These are phyloP conservation scores for Dryadomyces quercus-mongolicae DNA, from an alignment of 2,329 filamentous ascomycete species.

Conservation along the genomic window DNA sequence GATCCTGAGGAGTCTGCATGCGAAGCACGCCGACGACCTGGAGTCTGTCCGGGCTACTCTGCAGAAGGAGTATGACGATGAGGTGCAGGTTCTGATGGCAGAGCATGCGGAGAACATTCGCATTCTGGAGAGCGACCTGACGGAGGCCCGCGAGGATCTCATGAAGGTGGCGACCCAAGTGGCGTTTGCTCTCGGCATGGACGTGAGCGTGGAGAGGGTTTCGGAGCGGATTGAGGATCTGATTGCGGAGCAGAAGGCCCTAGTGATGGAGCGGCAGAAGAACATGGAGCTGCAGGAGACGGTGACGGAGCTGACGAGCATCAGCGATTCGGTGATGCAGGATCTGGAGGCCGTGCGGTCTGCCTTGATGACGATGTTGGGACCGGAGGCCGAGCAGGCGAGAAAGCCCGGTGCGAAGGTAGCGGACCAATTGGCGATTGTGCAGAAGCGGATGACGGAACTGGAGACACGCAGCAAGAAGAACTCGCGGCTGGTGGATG, in stretches of 20 bases:
- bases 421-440: conserved; percentile 42
- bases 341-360: conserved; percentile 51
- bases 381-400: conserved; percentile 32
- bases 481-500: conserved; percentile 82
- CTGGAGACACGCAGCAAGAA: conserved; percentile 67
- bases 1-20: conserved; percentile 34
- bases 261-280: conserved; percentile 47
- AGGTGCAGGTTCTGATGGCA: conserved; percentile 44
- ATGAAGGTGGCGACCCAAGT: conserved; percentile 53
- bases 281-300: conserved; percentile 42
- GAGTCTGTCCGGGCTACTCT: conserved; percentile 33
- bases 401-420: conserved; percentile 34
- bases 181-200: conserved; percentile 44
- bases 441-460: conserved; percentile 55
- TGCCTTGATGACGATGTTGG: conserved; percentile 39
- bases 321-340: conserved; percentile 46
- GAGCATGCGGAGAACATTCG: conserved; percentile 46
- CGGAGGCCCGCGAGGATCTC: conserved; percentile 53
- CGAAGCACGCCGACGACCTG: conserved; percentile 37
- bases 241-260: conserved; percentile 44
- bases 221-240: conserved; percentile 48
- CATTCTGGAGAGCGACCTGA: conserved; percentile 48
- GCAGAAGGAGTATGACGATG: conserved; percentile 43
- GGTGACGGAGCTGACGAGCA: conserved; percentile 42
- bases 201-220: conserved; percentile 57